phyloP scores from a whole-genome alignment of 2,329 filamentous ascomycete species.

The Verticillium klebahnii region DNA sequence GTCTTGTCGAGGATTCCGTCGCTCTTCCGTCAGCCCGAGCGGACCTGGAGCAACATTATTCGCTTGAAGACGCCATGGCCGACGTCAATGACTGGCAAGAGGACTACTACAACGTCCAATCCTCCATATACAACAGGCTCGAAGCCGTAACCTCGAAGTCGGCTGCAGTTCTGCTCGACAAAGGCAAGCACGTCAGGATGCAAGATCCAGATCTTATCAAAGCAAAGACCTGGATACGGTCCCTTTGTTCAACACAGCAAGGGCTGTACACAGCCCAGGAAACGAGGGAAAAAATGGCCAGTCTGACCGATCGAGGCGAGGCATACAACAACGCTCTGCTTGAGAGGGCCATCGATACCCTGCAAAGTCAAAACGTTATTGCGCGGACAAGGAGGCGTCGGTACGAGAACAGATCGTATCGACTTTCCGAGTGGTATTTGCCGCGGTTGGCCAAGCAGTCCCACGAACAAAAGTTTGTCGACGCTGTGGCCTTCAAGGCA shows the following conservation, averaged over 20 bases:
- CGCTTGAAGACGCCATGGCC: slow-evolving; percentile 29
- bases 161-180: slow-evolving; percentile 29
- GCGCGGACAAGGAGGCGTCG: slow-evolving; percentile 56
- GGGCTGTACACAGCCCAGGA: slow-evolving; percentile 40
- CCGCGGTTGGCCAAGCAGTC: slow-evolving; percentile 53
- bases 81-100: slow-evolving; percentile 45
- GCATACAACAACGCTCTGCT: slow-evolving; percentile 38
- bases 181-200: background rate
- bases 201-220: slow-evolving; percentile 29
- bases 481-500: slow-evolving; percentile 56
- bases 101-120: slow-evolving; percentile 48
- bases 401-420: slow-evolving; percentile 56
- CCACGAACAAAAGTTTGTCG: slow-evolving; percentile 48
- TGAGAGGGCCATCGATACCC: slow-evolving; percentile 40
- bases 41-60: slow-evolving; percentile 38
- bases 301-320: slow-evolving; percentile 36
- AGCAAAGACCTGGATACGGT: slow-evolving; percentile 56
- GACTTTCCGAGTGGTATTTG: slow-evolving; percentile 55
- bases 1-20: slow-evolving; percentile 27
- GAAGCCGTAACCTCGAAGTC: slow-evolving; percentile 48
- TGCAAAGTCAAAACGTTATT: slow-evolving; percentile 49
- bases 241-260: slow-evolving; percentile 50
- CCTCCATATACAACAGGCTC: slow-evolving; percentile 54
- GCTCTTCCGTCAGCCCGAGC: slow-evolving; percentile 43
- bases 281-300: slow-evolving; percentile 37